phyloP scores from a whole-genome alignment of 371 early-diverging fungal species.

The Mortierella sp. region DNA sequence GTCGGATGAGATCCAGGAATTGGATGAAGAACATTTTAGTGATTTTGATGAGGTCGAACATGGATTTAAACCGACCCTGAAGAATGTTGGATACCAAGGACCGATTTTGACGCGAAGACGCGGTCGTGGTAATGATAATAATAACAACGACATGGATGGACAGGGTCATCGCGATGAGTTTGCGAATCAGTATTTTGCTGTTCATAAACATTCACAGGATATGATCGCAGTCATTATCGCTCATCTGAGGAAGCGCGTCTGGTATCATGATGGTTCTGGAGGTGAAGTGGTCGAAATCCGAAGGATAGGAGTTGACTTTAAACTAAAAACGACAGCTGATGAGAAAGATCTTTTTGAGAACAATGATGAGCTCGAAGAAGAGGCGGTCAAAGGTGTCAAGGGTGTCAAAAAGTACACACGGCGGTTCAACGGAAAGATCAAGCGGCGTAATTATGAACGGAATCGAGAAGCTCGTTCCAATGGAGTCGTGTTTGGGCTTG shows the following conservation, averaged over 20 bases:
- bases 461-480: background rate
- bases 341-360: background rate
- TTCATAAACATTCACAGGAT: constrained; percentile 32
- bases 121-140: background rate
- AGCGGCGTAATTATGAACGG: constrained; percentile 24
- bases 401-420: constrained; percentile 44
- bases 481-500: background rate
- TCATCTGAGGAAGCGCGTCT: constrained; percentile 20
- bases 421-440: constrained; percentile 23
- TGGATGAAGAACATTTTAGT: constrained; percentile 32
- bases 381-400: constrained; percentile 12
- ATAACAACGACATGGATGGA: background rate
- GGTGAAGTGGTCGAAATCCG: constrained; percentile 29
- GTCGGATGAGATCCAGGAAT: constrained; percentile 22
- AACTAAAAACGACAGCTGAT: background rate
- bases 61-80: constrained; percentile 2
- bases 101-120: constrained; percentile 1
- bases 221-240: constrained; percentile 42
- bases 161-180: constrained; percentile 16
- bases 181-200: constrained; percentile 2
- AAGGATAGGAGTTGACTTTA: constrained; percentile 25
- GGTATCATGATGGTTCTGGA: constrained; percentile 37
- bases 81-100: constrained; percentile 30
- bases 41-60: constrained; percentile 28
- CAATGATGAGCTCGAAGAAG: background rate